Evolutionary conservation across 2,329 filamentous ascomycete genomes (phyloP), one percentile per base, ranked within the genome.

Genomic region (Neofusicoccum kwambonambiense): DNA sequence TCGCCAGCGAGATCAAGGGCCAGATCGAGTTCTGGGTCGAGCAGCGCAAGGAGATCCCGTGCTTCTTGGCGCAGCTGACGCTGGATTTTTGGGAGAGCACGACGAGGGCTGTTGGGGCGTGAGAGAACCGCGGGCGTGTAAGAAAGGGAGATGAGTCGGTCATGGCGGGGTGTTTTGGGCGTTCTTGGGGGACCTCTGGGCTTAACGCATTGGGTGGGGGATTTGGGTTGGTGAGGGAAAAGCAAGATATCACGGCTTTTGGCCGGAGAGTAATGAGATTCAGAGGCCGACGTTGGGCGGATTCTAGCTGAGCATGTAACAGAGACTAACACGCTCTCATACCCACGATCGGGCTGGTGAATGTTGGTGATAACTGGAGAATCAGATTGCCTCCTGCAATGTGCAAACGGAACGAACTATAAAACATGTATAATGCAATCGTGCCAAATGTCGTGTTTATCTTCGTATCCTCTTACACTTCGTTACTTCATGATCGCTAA

Each of bases 11-110:
- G 77, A 97, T 99, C 68, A 86, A 86, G 69, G 90, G 92, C 72
- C 87, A 93, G 75, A 94, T 97, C 73, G 90, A 92, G 69, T 98
- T 97, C 77, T 99, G 95, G 94, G 94, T 98, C 0, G 87, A 96
- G 73, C 93, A 95, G 71, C 88, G 93, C 80, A 93, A 93, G 52
- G 94, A 94, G 76, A 96, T 98, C 68, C 94, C 94, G 4, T 94
- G 93, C 64, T 96, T 98, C 76, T 78, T 98, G 69, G 93, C 93
- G 39, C 94, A 93, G 15, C 83, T 96, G 80, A 97, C 93, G 44
- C 78, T 97, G 73, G 93, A 97, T 79, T 97, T 97, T 79, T 97
- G 91, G 76, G 94, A 98, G 71, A 45, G 39, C 15, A 54, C 62
- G 51, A 64, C 62, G 13, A 57, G 62, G 42, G 62, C 62, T 87